Base-by-base conservation (phyloP, 164 flowering plant species). In the Berberis vulgaris region DNA sequence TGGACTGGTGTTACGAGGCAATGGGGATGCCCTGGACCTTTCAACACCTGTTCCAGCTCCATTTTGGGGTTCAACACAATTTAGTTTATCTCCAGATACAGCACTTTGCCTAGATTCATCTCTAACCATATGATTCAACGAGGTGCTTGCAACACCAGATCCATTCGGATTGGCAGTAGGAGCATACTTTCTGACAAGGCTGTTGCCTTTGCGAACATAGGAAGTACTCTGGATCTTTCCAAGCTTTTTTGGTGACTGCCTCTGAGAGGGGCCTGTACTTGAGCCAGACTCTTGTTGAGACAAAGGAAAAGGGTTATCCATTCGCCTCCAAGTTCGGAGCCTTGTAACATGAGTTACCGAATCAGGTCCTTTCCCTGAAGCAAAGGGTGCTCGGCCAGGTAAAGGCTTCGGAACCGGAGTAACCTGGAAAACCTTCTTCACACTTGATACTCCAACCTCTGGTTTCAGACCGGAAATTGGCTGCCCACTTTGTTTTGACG, bases 181-280 rank as follows among this genome's bases (percentile, higher is more conserved):
- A 72, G 71, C 54, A 69, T 77, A 64, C 38, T 83, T 87, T 69
- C 97, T 78, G 11, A 93, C 91, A 67, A 93, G 89, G 75, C 95
- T 90, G 77, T 91, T 86, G 38, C 98, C 95, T 72, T 84, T 88
- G 47, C 97, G 98, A 67, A 93, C 66, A 67, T 93, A 93, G 55
- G 96, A 78, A 65, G 74, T 77, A 65, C 68, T 73, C 63, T 68
- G 81, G 61, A 40, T 50, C 40, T 74, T 72, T 43, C 64, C 75
- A 50, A 49, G 43, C 44, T 68, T 71, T 60, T 62, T 75, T 9
- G 62, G 63, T 1, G 62, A 64, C 49, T 67, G 76, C 57, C 65
- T 76, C 65, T 69, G 74, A 40, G 53, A 54, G 67, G 79, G 70
- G 63, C 74, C 54, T 41, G 59, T 43, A 46, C 54, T 66, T 52